Conservation (phyloP, 306 rosid genomes). For the Corylus heterophylla region DNA sequence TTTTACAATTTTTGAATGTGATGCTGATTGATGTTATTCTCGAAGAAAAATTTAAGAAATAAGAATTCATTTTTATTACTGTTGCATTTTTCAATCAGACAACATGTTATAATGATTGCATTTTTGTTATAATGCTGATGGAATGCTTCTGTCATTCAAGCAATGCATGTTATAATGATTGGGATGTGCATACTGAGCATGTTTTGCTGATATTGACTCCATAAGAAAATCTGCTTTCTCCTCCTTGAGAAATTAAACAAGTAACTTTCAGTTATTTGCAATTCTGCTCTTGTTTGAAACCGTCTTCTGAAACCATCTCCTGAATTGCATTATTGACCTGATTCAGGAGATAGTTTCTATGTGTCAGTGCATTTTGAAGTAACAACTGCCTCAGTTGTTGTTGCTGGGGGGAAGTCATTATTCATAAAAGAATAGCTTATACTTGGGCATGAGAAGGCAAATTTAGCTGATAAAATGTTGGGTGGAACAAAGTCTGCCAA, state of each 20-base stretch:
- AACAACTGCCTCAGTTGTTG: background rate
- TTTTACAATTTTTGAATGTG: constrained; percentile 10
- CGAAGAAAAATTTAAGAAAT: background rate
- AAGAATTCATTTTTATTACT: constrained; percentile 2
- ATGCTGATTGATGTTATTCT: constrained; percentile 11
- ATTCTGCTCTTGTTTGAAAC: background rate
- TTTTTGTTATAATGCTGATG: background rate
- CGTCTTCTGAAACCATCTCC: background rate
- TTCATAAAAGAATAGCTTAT: background rate
- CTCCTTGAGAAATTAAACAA: background rate
- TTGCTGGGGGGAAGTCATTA: background rate
- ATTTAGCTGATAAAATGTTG: background rate
- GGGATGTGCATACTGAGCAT: background rate
- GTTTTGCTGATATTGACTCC: background rate
- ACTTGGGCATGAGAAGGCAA: background rate
- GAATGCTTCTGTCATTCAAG: background rate
- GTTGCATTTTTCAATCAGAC: background rate
- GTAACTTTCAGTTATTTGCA: background rate
- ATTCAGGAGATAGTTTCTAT: background rate
- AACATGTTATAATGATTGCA: no score
- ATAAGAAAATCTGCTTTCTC: background rate
- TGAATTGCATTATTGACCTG: background rate
- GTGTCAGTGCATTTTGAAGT: background rate
- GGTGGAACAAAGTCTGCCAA: background rate
- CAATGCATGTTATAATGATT: background rate